Evolutionary conservation across 345 rosid genomes (phyloP).

Genomic region (Cardamine occulta): DNA sequence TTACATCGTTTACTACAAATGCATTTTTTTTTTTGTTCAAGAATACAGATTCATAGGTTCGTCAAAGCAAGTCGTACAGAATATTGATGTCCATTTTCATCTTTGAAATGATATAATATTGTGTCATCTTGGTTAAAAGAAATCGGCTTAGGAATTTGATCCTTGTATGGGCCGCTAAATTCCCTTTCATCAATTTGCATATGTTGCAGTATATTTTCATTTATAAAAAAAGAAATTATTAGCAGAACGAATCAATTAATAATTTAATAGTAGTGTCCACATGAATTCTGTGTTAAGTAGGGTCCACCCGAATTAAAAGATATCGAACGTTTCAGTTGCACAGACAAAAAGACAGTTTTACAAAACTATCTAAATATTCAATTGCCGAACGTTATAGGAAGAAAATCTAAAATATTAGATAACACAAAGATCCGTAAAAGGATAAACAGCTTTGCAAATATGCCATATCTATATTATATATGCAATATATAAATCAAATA

Average conservation of each 20-base stretch:
- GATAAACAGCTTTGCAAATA: background rate
- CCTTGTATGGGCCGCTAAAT: too few relatives aligned
- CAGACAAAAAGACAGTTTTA: slow-evolving; percentile 6
- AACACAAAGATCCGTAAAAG: background rate
- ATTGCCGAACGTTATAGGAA: background rate
- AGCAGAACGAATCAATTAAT: background rate
- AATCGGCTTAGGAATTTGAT: too few relatives aligned
- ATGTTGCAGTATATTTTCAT: background rate
- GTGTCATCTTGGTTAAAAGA: too few relatives aligned
- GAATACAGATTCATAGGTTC: too few relatives aligned
- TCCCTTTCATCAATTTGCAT: too few relatives aligned
- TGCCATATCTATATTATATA: background rate
- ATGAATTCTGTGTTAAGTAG: background rate
- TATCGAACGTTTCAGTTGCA: slow-evolving; percentile 8
- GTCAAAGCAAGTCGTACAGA: too few relatives aligned
- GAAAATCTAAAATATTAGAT: slow-evolving; percentile 1
- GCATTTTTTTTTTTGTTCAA: too few relatives aligned
- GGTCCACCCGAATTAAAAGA: background rate
- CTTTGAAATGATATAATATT: too few relatives aligned
- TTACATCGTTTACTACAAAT: background rate
- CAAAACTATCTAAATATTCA: background rate
- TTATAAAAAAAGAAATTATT: background rate
- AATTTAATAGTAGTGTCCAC: background rate
- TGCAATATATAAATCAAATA: background rate
- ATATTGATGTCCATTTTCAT: too few relatives aligned